Percentiles rank a stretch among this genome's conserved stretches.
Conservation (phyloP, 2,329 filamentous ascomycete genomes). For the Monosporascus sp. region DNA sequence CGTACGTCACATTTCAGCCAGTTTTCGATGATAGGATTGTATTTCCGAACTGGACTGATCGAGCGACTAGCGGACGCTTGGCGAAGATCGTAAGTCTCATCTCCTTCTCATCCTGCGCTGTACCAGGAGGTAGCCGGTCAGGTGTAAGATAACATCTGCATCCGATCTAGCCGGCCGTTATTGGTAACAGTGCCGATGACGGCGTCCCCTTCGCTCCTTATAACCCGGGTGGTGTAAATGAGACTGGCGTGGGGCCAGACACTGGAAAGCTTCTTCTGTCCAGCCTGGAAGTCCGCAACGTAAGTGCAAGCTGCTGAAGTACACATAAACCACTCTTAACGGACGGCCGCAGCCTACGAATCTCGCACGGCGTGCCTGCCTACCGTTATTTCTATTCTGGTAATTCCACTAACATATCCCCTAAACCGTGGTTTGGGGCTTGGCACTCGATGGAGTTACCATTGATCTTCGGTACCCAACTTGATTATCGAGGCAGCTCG, state of each 20-base stretch:
- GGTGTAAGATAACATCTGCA: neutral
- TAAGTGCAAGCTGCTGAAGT: constrained; percentile 21
- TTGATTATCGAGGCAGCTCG: constrained; percentile 3
- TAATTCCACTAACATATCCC: constrained; percentile 32
- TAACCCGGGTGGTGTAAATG: neutral
- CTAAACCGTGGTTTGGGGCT: constrained; percentile 32
- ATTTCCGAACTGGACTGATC: neutral
- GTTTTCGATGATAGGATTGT: neutral
- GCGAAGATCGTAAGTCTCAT: neutral
- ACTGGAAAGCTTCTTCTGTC: neutral
- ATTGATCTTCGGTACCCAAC: constrained; percentile 34
- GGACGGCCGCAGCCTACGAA: constrained; percentile 18
- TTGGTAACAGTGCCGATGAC: neutral
- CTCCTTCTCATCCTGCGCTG: neutral
- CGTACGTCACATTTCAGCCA: neutral
- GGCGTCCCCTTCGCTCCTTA: neutral
- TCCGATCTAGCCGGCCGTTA: neutral
- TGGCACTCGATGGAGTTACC: constrained; percentile 35
- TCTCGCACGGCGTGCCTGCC: constrained; percentile 21
- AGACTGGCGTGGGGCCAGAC: neutral
- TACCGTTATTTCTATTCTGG: constrained; percentile 36
- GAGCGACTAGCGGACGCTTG: neutral
- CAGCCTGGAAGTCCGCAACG: neutral
- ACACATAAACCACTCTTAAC: neutral
- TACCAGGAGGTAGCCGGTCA: neutral